Base-by-base conservation (phyloP, 1,139 yeast species). In the Geotrichum europaeum region DNA sequence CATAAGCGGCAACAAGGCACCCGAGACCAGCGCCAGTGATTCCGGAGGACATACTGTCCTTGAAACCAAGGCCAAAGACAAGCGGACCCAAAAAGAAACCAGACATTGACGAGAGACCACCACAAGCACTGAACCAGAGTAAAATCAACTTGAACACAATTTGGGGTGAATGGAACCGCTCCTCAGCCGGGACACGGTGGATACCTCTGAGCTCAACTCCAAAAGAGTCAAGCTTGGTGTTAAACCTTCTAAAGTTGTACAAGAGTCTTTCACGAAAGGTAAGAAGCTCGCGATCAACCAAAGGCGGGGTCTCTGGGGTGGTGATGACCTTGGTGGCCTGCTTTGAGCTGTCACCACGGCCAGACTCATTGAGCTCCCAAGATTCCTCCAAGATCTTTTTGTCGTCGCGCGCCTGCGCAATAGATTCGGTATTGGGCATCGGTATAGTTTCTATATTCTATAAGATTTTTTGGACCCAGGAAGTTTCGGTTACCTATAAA, bases 31-130 rank as follows among this genome's bases (percentile, higher is more conserved):
- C 81, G 0, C 90, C 89, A 4, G 84, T 68, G 25, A 86, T 65
- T 3, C 95, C 94, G 10, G 84, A 76, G 2, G 83, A 73, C 63
- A 87, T 69, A 0, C 89, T 76, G 67, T 87, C 85, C 61, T 75
- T 80, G 66, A 87, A 84, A 4, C 89, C 87, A 22, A 89, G 75
- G 2, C 81, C 87, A 69, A 82, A 89, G 5, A 87, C 70, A 56
- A 87, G 72, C 0, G 96, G 89, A 0, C 95, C 95, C 56, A 88
- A 74, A 62, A 87, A 83, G 68, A 82, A 89, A 1, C 94, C 83
- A 0, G 96, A 86, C 89, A 89, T 87, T 0, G 96, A 87, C 5
- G 95, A 86, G 43, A 89, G 76, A 0, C 96, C 92, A 60, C 96
- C 95, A 65, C 91, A 81, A 0, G 92, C 96, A 47, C 92, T 84